Percentiles rank a stretch among this genome's conserved stretches.
Evolutionary conservation across 2,329 filamentous ascomycete genomes (phyloP).

Genomic region (Ceratocystis lukuohia): DNA sequence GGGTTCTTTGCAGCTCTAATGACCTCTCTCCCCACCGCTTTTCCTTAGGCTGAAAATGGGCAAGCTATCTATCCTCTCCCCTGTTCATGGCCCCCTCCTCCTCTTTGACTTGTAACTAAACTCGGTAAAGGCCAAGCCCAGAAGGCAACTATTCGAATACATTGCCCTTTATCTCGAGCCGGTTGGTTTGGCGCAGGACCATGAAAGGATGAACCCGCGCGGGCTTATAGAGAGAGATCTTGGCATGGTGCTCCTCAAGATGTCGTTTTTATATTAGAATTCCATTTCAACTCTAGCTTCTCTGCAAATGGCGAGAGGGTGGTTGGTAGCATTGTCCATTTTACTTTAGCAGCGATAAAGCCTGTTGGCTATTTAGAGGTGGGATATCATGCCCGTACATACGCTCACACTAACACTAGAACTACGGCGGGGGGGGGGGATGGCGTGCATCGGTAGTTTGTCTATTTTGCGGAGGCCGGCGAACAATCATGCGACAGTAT

Average conservation of each 20-base stretch:
- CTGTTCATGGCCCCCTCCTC: background rate
- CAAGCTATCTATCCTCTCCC: background rate
- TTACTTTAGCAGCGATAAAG: background rate
- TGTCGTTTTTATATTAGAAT: background rate
- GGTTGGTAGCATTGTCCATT: background rate
- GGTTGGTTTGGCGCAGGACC: background rate
- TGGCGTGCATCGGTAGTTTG: background rate
- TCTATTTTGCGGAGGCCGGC: background rate
- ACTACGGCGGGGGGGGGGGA: background rate
- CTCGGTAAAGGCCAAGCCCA: too few relatives aligned
- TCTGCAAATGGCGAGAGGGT: background rate
- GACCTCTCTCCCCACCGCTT: background rate
- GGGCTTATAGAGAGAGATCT: background rate
- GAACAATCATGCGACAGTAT: background rate
- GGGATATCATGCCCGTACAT: background rate
- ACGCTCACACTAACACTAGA: background rate
- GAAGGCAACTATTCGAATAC: too few relatives aligned
- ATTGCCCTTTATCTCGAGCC: background rate
- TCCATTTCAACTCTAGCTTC: background rate
- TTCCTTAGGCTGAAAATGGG: background rate
- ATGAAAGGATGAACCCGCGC: slow-evolving; percentile 1
- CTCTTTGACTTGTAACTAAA: background rate
- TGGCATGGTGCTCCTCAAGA: background rate
- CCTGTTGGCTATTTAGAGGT: background rate
- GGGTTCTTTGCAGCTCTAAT: background rate